Evolutionary conservation across 805 yeast species (phyloP).

Genomic region (Candida quercuum): DNA sequence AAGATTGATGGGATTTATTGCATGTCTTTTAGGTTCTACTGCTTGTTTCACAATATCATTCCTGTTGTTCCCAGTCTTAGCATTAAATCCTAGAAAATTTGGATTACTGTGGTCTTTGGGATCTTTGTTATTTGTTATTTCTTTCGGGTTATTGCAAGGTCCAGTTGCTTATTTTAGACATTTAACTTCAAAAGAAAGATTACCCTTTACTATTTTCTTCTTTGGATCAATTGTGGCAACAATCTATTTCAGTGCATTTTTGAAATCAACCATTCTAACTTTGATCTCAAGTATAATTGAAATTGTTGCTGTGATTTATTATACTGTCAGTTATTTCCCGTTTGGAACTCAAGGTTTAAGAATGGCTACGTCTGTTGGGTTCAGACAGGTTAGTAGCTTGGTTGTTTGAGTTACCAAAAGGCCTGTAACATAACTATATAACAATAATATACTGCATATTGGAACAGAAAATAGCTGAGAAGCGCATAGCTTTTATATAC

Average conservation of each 20-base stretch:
- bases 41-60: constrained; percentile 80
- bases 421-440: background rate
- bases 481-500: no score
- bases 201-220: constrained; percentile 76
- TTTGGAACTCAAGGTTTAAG: constrained; percentile 79
- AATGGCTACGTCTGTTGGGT: constrained; percentile 51
- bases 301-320: constrained; percentile 82
- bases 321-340: constrained; percentile 90
- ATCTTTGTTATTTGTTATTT: constrained; percentile 74
- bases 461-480: no score
- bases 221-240: constrained; percentile 78
- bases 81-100: constrained; percentile 86
- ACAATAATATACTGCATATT: no score
- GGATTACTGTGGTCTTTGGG: constrained; percentile 92
- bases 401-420: constrained; percentile 1
- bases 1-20: constrained; percentile 67
- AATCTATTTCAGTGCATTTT: constrained; percentile 65
- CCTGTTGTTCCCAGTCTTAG: constrained; percentile 82
- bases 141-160: constrained; percentile 91
- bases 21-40: constrained; percentile 71
- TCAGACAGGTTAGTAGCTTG: constrained; percentile 34
- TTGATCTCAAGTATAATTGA: constrained; percentile 71
- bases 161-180: constrained; percentile 78
- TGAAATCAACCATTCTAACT: constrained; percentile 69
- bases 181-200: constrained; percentile 65